These are phyloP conservation scores for Porcisia hertigi DNA, from an alignment of 208 protist genomes.

Conservation along the genomic window DNA sequence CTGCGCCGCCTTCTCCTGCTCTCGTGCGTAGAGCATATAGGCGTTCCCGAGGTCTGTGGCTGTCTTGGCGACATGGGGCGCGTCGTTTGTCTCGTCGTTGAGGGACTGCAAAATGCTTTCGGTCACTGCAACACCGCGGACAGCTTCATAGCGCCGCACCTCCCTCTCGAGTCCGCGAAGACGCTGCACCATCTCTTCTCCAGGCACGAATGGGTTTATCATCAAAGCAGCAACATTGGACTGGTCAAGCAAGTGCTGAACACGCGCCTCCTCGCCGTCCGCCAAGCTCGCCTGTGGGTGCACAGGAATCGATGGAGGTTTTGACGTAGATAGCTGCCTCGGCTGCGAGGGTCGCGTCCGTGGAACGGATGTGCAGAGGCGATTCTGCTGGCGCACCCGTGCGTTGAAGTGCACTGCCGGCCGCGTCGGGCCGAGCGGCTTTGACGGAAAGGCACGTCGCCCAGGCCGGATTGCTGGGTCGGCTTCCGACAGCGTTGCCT, in stretches of 20 bases:
- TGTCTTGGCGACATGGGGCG: neutral
- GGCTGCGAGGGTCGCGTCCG: neutral
- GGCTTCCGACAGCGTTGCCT: neutral
- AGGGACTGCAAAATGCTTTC: neutral
- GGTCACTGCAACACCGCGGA: neutral
- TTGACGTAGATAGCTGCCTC: neutral
- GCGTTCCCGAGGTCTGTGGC: slow-evolving; percentile 36
- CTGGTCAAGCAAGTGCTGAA: slow-evolving; percentile 40
- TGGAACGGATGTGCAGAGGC: neutral
- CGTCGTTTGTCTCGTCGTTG: neutral
- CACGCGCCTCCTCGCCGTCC: slow-evolving; percentile 42
- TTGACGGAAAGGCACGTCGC: neutral
- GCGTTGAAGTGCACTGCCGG: neutral
- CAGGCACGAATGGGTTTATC: slow-evolving; percentile 37
- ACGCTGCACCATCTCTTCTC: slow-evolving; percentile 14
- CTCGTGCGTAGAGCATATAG: slow-evolving; percentile 45
- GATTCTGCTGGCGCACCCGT: neutral
- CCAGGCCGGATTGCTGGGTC: neutral
- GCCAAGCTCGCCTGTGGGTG: slow-evolving; percentile 18
- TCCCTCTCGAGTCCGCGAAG: slow-evolving; percentile 10
- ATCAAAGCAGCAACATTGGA: slow-evolving; percentile 17
- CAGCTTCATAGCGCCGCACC: slow-evolving; percentile 14
- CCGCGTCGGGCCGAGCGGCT: neutral
- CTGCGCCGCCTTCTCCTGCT: slow-evolving; percentile 9
- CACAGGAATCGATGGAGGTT: slow-evolving; percentile 13